phyloP scores from a whole-genome alignment of 108 stramenopile species.

The Bacterosira constricta region DNA sequence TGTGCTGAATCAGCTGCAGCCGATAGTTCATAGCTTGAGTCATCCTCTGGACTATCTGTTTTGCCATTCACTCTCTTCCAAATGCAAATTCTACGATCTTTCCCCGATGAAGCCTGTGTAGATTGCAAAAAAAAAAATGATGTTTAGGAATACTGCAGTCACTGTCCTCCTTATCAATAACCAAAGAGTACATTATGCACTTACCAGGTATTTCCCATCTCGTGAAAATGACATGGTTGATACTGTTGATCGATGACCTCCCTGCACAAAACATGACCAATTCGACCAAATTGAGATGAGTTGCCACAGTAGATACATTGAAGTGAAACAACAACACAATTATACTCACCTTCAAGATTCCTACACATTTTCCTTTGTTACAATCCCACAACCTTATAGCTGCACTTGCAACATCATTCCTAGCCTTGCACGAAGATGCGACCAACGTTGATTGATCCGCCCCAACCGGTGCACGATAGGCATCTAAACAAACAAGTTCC shows the following conservation, averaged over 20 bases:
- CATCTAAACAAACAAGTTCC: conserved; percentile 78
- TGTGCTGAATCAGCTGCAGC: conserved; percentile 78
- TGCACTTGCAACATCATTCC: conserved; percentile 79
- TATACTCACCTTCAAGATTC: conserved; percentile 53
- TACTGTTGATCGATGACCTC: conserved; percentile 86
- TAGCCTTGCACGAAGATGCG: conserved; percentile 83
- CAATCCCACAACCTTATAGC: conserved; percentile 83
- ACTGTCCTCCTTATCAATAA: neutral
- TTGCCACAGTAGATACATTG: too few species aligned
- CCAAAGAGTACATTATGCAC: too few species aligned
- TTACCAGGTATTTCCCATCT: conserved; percentile 68
- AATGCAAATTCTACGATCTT: conserved; percentile 87
- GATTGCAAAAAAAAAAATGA: neutral
- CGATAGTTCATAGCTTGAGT: conserved; percentile 44
- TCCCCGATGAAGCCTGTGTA: conserved; percentile 69
- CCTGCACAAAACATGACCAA: conserved; percentile 20
- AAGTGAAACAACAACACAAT: conserved; percentile 1
- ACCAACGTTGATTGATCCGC: conserved; percentile 54
- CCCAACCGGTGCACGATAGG: conserved; percentile 48
- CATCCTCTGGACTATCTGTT: conserved; percentile 2
- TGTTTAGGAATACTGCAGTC: neutral
- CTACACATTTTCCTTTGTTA: conserved; percentile 65
- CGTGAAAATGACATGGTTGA: conserved; percentile 81
- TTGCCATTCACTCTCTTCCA: conserved; percentile 57
- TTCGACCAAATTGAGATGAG: neutral